A percentile compares a stretch with the other conserved stretches of the same genome.
phyloP scores from a whole-genome alignment of 2,329 filamentous ascomycete species.

The Sporothrix humicola region DNA sequence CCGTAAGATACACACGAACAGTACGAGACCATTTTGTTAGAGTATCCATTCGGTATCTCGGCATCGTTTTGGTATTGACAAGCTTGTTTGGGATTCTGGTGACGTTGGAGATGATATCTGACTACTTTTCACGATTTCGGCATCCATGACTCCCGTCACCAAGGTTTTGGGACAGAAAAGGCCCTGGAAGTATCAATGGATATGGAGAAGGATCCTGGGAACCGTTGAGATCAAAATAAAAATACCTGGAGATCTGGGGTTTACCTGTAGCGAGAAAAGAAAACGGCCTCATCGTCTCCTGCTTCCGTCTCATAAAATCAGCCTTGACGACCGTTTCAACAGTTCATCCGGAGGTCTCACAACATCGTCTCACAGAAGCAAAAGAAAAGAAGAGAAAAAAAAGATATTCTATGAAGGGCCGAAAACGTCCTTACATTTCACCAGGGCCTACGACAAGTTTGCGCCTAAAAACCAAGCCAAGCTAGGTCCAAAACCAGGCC shows the following conservation, averaged over 20 bases:
- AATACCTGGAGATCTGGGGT: no score
- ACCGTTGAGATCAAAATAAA: not conserved
- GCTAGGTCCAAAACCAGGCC: not conserved
- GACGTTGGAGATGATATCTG: not conserved
- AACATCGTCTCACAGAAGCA: not conserved
- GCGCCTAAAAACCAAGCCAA: not conserved
- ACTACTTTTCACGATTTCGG: no score
- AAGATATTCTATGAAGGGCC: not conserved
- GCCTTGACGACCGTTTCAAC: not conserved
- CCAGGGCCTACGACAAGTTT: not conserved
- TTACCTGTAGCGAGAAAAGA: no score
- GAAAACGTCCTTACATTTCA: not conserved
- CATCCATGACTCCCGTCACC: slow-evolving; percentile 12
- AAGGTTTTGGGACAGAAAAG: not conserved
- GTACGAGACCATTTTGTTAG: not conserved
- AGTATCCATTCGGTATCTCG: no score
- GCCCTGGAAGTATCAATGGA: not conserved
- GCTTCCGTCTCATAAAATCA: not conserved
- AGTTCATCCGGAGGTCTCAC: not conserved
- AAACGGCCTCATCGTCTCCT: no score
- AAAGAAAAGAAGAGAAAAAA: not conserved
- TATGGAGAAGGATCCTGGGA: not conserved
- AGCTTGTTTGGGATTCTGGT: not conserved
- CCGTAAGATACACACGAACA: not conserved
- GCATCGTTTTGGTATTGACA: not conserved